Conservation (phyloP, 2,329 filamentous ascomycete genomes). For the Fusarium burgessii region DNA sequence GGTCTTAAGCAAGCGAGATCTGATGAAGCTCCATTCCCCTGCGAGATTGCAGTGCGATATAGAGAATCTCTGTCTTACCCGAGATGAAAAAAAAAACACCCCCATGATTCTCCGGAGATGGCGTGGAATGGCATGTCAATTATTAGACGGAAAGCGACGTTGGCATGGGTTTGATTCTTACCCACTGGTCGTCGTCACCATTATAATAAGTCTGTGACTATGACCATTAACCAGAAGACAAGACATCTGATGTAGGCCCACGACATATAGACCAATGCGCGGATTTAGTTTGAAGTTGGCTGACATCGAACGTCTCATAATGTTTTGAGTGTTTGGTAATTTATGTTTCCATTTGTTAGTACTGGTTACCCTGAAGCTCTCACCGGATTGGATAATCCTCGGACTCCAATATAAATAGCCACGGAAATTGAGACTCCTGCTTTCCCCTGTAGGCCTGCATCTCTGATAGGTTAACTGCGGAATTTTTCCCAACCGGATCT, state of each 20-base stretch:
- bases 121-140: conserved; percentile 31
- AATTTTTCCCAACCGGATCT: conserved; percentile 25
- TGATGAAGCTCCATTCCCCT: conserved; percentile 13
- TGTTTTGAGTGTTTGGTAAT: neutral
- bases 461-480: conserved; percentile 22
- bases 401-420: conserved; percentile 1
- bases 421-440: neutral
- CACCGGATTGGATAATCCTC: conserved; percentile 36
- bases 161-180: conserved; percentile 15
- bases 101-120: conserved; percentile 9
- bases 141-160: neutral
- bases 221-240: conserved; percentile 15
- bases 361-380: neutral
- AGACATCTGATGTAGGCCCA: conserved; percentile 29
- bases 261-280: conserved; percentile 22
- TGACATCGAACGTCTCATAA: conserved; percentile 42
- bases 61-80: conserved; percentile 21
- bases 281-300: conserved; percentile 35
- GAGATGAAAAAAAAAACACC: conserved; percentile 28
- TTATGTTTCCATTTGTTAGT: neutral
- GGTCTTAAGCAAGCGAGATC: conserved; percentile 28
- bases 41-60: conserved; percentile 33
- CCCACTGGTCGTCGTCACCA: conserved; percentile 16
- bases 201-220: conserved; percentile 10
- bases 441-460: neutral